Base-by-base conservation (phyloP, 176 grass and related monocot species). In the Bothriochloa decipiens region DNA sequence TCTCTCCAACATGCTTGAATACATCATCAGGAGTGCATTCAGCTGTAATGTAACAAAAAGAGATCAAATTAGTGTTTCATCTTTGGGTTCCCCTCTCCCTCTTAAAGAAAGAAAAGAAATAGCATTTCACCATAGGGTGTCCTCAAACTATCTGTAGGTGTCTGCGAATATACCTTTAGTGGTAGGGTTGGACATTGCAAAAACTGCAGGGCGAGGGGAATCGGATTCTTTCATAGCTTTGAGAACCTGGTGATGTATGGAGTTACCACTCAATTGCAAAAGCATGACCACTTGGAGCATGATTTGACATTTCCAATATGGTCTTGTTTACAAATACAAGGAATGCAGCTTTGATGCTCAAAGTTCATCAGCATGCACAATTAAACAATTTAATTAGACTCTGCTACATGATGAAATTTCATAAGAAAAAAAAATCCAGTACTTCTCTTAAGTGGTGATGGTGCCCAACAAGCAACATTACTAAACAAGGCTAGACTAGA, bases 131-230 rank as follows among this genome's bases (percentile, higher is more conserved):
- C 68, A 23, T 80, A 68, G 49, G 76, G 37, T 66, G 49, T 63
- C 27, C 50, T 27, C 14, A 83, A 63, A 28, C 46, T 74, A 82
- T 55, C 32, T 39, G 25, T 72, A 20, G 53, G 26, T 33, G 39
- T 39, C 15, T 11, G 71, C 1, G 4, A 26, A 52, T 26, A 66
- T 80, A 98, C 96, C 91, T 81, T 98, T 98, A 69, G 83, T 89
- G 16, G 93, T 98, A 50, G 96, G 96, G 83, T 98, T 98, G 87
- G 96, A 95, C 96, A 98, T 98, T 46, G 96, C 89, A 83, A 98
- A 98, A 74, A 95, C 86, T 83, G 96, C 93, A 94, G 96, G 93
- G 61, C 75, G 86, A 14, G 89, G 84, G 20, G 93, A 95, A 85
- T 98, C 96, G 17, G 96, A 98, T 28, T 95, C 91, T 80, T 87